Evolutionary conservation across 768 basidiomycete species (phyloP).

Genomic region (Mycena amicta): DNA sequence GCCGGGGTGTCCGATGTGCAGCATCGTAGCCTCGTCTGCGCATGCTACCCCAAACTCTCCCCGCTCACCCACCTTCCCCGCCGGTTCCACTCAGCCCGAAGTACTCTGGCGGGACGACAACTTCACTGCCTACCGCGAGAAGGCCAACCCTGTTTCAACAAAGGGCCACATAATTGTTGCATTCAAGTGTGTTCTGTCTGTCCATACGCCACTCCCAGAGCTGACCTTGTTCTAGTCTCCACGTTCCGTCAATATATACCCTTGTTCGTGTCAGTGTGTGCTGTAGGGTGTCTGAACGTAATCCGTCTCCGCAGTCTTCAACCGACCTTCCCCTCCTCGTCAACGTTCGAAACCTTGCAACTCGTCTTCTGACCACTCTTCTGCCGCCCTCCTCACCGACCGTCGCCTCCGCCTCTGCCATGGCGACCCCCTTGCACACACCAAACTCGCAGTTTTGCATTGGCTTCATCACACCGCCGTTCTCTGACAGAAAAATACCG

Average conservation of each 20-base stretch:
- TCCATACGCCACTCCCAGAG: neutral
- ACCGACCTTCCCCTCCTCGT: constrained; percentile 75
- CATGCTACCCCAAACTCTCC: constrained; percentile 47
- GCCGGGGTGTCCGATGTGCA: constrained; percentile 76
- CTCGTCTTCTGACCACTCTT: constrained; percentile 54
- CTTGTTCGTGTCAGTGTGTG: constrained; percentile 48
- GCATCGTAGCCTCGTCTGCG: constrained; percentile 63
- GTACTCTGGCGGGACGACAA: constrained; percentile 78
- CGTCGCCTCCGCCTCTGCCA: constrained; percentile 36
- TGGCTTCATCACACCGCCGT: constrained; percentile 80
- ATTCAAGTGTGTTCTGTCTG: constrained; percentile 63
- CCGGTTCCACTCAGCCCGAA: constrained; percentile 54
- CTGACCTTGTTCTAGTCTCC: constrained; percentile 49
- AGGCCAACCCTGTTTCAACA: constrained; percentile 68
- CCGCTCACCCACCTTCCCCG: constrained; percentile 47
- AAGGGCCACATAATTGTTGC: constrained; percentile 72
- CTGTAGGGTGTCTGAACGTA: constrained; percentile 1
- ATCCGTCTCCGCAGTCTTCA: constrained; percentile 54
- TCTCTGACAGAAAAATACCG: constrained; percentile 77
- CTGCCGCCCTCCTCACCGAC: constrained; percentile 40
- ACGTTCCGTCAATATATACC: constrained; percentile 77
- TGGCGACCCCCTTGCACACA: constrained; percentile 35
- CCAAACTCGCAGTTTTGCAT: constrained; percentile 53
- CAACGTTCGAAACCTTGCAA: constrained; percentile 59
- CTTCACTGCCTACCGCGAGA: constrained; percentile 75